These are phyloP conservation scores for Paratinospora sagittata DNA, from an alignment of 164 flowering plant species.

Conservation along the genomic window DNA sequence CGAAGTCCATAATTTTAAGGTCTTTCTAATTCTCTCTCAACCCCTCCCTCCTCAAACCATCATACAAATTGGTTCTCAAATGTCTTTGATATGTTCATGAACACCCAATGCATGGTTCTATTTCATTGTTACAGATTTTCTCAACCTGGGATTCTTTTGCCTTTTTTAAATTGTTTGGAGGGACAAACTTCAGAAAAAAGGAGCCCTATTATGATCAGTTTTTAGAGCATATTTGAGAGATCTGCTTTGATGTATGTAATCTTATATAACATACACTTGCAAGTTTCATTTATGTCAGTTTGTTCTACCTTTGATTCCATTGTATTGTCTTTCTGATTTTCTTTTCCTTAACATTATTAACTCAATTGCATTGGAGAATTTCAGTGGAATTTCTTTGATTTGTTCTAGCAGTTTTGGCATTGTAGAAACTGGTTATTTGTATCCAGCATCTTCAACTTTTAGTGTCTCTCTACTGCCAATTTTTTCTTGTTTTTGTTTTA, in stretches of 20 bases:
- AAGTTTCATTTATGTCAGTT: neutral
- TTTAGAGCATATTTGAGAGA: too few relatives aligned
- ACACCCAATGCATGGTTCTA: neutral
- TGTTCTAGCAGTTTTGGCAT: neutral
- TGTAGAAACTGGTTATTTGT: neutral
- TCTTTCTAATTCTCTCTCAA: too few relatives aligned
- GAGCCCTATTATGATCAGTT: too few relatives aligned
- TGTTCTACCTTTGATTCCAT: neutral
- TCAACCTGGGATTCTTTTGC: neutral
- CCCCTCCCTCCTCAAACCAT: neutral
- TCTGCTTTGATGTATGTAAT: neutral
- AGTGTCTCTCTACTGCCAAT: too few relatives aligned
- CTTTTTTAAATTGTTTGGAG: neutral
- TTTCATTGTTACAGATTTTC: neutral
- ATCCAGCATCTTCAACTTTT: neutral
- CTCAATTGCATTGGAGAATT: too few relatives aligned
- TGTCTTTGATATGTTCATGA: neutral
- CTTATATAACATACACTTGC: neutral
- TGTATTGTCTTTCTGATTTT: neutral
- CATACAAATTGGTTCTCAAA: neutral
- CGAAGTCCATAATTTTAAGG: neutral
- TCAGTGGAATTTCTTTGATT: neutral
- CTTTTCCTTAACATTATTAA: too few relatives aligned
- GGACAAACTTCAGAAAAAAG: neutral
- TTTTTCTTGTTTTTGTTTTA: too few relatives aligned